Evolutionary conservation across 345 rosid genomes (phyloP), one percentile per base, ranked within the genome.

Genomic region (Eucalyptus decipiens): DNA sequence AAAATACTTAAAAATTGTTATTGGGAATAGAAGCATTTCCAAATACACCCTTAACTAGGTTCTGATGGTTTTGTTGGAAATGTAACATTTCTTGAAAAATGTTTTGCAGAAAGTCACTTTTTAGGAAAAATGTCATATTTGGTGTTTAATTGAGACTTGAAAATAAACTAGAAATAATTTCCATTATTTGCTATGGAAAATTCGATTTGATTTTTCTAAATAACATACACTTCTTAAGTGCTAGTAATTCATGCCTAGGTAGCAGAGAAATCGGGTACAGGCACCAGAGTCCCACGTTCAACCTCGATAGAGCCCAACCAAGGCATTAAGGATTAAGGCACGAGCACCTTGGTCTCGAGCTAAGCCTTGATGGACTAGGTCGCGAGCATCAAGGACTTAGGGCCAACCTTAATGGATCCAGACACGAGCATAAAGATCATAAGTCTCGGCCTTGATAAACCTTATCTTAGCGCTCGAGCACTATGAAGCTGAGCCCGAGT

Each of bases 351-450:
- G 62, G 12, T 56, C 62, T 21, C 3, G 1, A 56, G 62, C 62
- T 9, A 23, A 56, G 62, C 62, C 13, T 56, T 56, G 30, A 56
- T 24, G 62, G 62, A 24, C 30, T 26, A 56, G 6, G 13, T 9
- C 0, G 6, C 1, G 2, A 5, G 30, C 62, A 56, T 26, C 1
- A 1, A 2, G 62, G 62, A 23, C 13, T 24, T 56, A 26, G 62
- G 62, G 13, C 13, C 21, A 0, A 26, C 62, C 62, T 56, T 26
- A 23, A 56, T 56, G 62, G 30, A 56, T 24, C 3, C 0, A 9
- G 0, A 56, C 30, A 56, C 1, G 1, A 0, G 3, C 1, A 56
- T 0, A 56, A 0, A 23, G 62, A 26, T 56, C 30, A 24, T 6
- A 56, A 0, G 30, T 23, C 62, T 56, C 3, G 1, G 1, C 62